A percentile compares a stretch with the other conserved stretches of the same genome.
phyloP scores from a whole-genome alignment of 164 flowering plant genomes.

The Kalanchoe fedtschenkoi region DNA sequence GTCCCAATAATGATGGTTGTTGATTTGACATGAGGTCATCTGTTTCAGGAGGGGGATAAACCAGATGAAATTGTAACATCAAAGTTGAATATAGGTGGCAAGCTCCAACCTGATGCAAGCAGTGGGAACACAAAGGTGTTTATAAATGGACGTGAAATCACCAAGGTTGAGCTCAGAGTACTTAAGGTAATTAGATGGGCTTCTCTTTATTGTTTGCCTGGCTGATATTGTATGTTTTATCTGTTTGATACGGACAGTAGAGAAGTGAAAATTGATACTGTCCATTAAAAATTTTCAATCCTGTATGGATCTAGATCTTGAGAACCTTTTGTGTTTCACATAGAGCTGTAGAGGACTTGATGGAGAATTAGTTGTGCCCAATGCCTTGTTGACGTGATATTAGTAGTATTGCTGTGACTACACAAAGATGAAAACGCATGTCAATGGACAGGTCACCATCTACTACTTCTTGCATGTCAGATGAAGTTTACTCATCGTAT shows the following conservation, averaged over 20 bases:
- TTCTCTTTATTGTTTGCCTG: background rate
- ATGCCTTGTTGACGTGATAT: too few species aligned
- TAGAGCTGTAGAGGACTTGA: too few species aligned
- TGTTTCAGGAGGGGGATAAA: slow-evolving; percentile 39
- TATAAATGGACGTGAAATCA: slow-evolving; percentile 49
- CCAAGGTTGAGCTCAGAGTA: slow-evolving; percentile 36
- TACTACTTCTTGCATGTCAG: too few species aligned
- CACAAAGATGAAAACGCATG: too few species aligned
- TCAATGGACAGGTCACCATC: too few species aligned
- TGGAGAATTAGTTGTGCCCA: too few species aligned
- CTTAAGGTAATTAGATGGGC: slow-evolving; percentile 22
- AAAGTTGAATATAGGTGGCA: slow-evolving; percentile 43
- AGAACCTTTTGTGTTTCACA: background rate
- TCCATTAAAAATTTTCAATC: background rate
- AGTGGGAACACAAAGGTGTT: slow-evolving; percentile 41
- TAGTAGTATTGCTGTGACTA: too few species aligned
- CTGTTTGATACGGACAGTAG: background rate
- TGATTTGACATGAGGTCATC: background rate
- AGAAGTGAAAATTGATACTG: background rate
- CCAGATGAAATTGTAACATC: slow-evolving; percentile 41
- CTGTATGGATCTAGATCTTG: background rate
- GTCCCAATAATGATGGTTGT: background rate
- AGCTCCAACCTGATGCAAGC: slow-evolving; percentile 34
- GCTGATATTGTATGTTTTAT: background rate
- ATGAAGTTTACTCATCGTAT: too few species aligned